These are phyloP conservation scores for Pythium oligandrum DNA, from an alignment of 352 stramenopile species.

Conservation along the genomic window DNA sequence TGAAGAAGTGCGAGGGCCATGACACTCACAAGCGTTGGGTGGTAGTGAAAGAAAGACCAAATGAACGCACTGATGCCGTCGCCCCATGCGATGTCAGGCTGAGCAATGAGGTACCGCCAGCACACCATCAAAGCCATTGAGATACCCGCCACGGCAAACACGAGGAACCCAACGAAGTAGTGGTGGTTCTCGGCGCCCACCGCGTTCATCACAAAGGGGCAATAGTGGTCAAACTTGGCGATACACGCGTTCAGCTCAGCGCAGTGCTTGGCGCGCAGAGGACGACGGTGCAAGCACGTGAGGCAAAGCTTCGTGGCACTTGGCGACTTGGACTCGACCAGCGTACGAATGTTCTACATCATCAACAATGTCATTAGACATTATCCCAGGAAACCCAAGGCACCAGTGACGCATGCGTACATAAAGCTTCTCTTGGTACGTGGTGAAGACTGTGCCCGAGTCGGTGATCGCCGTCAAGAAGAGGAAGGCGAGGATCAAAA, in stretches of 20 bases:
- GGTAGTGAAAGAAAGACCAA: conserved; percentile 55
- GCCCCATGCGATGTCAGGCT: conserved; percentile 18
- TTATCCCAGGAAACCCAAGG: neutral
- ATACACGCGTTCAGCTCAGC: conserved; percentile 76
- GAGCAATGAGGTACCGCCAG: conserved; percentile 28
- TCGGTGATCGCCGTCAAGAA: conserved; percentile 53
- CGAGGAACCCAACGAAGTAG: conserved; percentile 92
- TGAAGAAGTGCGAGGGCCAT: conserved; percentile 49
- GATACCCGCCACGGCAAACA: conserved; percentile 60
- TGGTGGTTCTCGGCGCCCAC: conserved; percentile 94
- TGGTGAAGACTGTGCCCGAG: conserved; percentile 58
- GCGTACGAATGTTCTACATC: conserved; percentile 50
- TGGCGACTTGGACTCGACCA: conserved; percentile 72
- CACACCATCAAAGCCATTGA: conserved; percentile 37
- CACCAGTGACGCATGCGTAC: conserved; percentile 21
- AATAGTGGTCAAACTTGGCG: conserved; percentile 84
- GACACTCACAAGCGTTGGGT: conserved; percentile 53
- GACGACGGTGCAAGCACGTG: conserved; percentile 71
- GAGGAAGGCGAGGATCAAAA: conserved; percentile 39
- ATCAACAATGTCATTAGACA: conserved; percentile 1
- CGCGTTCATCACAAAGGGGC: conserved; percentile 89
- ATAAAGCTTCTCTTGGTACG: conserved; percentile 60
- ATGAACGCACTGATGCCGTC: conserved; percentile 20
- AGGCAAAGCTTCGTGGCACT: conserved; percentile 74
- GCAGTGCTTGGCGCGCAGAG: conserved; percentile 74